Percentiles rank a stretch among this genome's conserved stretches.
Evolutionary conservation across 805 yeast species (phyloP).

Genomic region (Sugiyamaella americana): DNA sequence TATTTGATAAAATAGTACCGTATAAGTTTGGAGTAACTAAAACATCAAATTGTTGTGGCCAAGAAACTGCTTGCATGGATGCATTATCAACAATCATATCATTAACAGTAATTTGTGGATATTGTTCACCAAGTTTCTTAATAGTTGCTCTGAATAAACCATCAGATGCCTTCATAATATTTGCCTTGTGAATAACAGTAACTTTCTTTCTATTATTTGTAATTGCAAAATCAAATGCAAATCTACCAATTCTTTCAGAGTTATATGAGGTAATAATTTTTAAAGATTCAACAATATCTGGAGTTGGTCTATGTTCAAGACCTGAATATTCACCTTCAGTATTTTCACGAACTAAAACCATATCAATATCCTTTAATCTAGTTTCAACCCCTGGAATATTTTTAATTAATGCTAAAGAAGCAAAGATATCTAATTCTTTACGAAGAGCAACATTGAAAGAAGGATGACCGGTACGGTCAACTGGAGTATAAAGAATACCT

Average conservation of each 20-base stretch:
- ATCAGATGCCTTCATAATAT: slow-evolving; percentile 97
- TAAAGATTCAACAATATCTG: slow-evolving; percentile 95
- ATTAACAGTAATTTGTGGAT: slow-evolving; percentile 73
- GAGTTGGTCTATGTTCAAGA: slow-evolving; percentile 93
- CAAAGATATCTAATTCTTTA: slow-evolving; percentile 92
- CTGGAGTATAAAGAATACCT: slow-evolving; percentile 91
- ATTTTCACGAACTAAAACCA: slow-evolving; percentile 96
- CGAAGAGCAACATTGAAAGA: slow-evolving; percentile 94
- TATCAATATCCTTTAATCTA: slow-evolving; percentile 80
- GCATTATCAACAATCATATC: slow-evolving; percentile 98
- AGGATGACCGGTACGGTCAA: slow-evolving; percentile 67
- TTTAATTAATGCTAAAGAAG: slow-evolving; percentile 89
- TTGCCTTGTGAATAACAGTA: slow-evolving; percentile 98
- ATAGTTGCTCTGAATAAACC: slow-evolving; percentile 95
- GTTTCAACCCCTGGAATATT: slow-evolving; percentile 91
- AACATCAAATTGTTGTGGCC: slow-evolving; percentile 97
- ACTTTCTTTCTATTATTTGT: slow-evolving; percentile 88
- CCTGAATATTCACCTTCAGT: slow-evolving; percentile 87
- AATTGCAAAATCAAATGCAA: slow-evolving; percentile 92
- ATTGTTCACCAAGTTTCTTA: slow-evolving; percentile 76
- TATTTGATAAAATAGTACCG: slow-evolving; percentile 95
- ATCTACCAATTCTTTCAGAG: slow-evolving; percentile 95
- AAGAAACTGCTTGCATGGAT: slow-evolving; percentile 98
- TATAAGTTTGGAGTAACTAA: slow-evolving; percentile 96
- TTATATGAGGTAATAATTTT: slow-evolving; percentile 91